A percentile compares a stretch with the other conserved stretches of the same genome.
These are phyloP conservation scores for Phialophora verrucosa DNA, from an alignment of 2,329 filamentous ascomycete genomes.

Conservation along the genomic window DNA sequence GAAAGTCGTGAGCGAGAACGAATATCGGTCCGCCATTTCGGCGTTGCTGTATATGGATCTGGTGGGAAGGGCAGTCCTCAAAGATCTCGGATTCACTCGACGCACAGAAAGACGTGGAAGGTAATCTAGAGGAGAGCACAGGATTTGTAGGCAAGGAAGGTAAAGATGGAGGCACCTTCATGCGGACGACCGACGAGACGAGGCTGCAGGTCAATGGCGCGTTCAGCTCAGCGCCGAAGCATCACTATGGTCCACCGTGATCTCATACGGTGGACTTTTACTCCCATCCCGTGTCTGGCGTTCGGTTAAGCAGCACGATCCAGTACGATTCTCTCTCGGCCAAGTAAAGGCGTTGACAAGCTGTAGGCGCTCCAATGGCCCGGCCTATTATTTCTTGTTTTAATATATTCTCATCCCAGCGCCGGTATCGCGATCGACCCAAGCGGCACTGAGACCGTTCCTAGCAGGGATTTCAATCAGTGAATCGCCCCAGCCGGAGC, in stretches of 20 bases:
- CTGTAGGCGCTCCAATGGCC: no score
- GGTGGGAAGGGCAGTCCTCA: not conserved
- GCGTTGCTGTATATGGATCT: not conserved
- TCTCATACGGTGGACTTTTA: not conserved
- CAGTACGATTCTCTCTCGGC: no score
- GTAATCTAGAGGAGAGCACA: not conserved
- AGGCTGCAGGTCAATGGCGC: conserved; percentile 28
- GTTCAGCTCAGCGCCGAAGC: conserved; percentile 2
- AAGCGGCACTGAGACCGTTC: no score
- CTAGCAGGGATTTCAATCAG: no score
- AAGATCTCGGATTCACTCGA: not conserved
- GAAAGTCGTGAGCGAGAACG: conserved; percentile 99
- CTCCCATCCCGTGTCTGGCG: not conserved
- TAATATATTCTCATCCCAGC: no score
- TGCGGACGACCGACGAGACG: conserved; percentile 11
- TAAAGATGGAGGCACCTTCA: not conserved
- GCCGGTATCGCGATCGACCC: no score
- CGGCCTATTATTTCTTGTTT: no score
- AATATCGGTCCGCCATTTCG: conserved; percentile 94
- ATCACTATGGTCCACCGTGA: not conserved
- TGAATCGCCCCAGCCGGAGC: no score
- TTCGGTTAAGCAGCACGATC: not conserved
- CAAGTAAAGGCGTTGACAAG: no score
- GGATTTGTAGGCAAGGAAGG: not conserved
- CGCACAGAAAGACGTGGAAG: not conserved